Evolutionary conservation across 768 basidiomycete genomes (phyloP).

Genomic region (Suillus spraguei): DNA sequence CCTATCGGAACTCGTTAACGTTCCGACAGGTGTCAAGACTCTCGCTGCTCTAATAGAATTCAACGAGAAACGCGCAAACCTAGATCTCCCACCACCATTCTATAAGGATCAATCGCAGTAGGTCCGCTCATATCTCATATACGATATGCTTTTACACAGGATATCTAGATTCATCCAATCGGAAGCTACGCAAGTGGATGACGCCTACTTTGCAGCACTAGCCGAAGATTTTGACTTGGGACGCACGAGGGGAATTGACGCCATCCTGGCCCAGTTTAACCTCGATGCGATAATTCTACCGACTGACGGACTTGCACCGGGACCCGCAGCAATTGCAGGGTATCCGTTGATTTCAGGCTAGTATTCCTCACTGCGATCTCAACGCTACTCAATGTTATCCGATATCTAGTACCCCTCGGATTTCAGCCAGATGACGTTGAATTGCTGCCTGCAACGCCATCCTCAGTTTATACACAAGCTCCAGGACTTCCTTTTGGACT

Average conservation of each 20-base stretch:
- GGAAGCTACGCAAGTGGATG: conserved; percentile 25
- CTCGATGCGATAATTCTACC: conserved; percentile 53
- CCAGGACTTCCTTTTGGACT: conserved; percentile 57
- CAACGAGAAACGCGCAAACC: conserved; percentile 50
- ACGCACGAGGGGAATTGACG: conserved; percentile 51
- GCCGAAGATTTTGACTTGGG: conserved; percentile 47
- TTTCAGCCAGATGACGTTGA: conserved; percentile 51
- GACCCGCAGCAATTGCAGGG: conserved; percentile 51
- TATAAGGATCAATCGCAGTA: conserved; percentile 40
- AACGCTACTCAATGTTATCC: conserved; percentile 29
- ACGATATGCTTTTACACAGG: neutral
- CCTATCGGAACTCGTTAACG: conserved; percentile 45
- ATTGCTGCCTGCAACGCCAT: conserved; percentile 44
- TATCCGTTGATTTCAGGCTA: conserved; percentile 59
- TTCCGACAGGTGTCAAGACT: conserved; percentile 60
- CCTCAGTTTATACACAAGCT: conserved; percentile 28
- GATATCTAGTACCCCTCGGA: conserved; percentile 49
- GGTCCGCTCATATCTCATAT: conserved; percentile 11
- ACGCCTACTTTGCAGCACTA: conserved; percentile 44
- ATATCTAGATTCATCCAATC: conserved; percentile 1
- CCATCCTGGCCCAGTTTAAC: conserved; percentile 41
- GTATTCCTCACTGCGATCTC: neutral
- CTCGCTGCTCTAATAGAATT: conserved; percentile 62
- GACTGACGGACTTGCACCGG: conserved; percentile 18
- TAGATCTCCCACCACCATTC: conserved; percentile 45